Evolutionary conservation across 2,329 filamentous ascomycete species (phyloP), one percentile per base, ranked within the genome.

Genomic region (Aspergillus alliaceus): DNA sequence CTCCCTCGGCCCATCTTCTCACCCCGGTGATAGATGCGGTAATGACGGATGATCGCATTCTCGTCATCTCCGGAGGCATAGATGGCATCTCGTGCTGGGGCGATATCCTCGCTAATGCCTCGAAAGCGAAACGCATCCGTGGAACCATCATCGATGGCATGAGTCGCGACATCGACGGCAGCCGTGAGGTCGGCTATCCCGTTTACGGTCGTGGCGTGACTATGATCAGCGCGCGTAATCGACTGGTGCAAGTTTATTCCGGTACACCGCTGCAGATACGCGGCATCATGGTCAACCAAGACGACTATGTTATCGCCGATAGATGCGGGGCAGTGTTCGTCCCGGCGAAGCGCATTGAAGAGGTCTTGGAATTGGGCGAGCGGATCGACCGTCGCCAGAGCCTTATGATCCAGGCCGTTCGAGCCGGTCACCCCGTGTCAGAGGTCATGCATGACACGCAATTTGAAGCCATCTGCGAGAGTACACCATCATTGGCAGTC

Each of bases 121-220:
- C 68, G 6, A 60, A 66, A 24, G 22, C 27, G 7, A 70, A 68
- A 32, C 6, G 48, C 0, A 69, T 72, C 15, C 68, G 69, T 1
- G 70, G 69, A 3, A 68, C 70, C 3, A 53, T 72, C 58, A 69
- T 72, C n/a, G 69, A 72, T 32, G 70, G 69, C 18, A 63, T 70
- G 65, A 66, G 69, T 34, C 69, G 69, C 6, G 69, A 72, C 14
- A 72, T 74, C 11, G 68, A 73, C 32, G 72, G 71, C 5, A 69
- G 69, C 34, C 67, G 68, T 1, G 67, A 72, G 0, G 60, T 68
- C 18, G 61, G 64, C 20, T 75, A 72, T 54, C 71, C 72, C 11
- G 68, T 74, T 5, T 74, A 68, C 51, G 71, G 72, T 32, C 64
- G 66, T 2, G 70, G 69, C 0, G 64, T 70, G 7, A 69, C 64